Evolutionary conservation across 139 green algal species (phyloP).

Genomic region (Gonium pectorale): DNA sequence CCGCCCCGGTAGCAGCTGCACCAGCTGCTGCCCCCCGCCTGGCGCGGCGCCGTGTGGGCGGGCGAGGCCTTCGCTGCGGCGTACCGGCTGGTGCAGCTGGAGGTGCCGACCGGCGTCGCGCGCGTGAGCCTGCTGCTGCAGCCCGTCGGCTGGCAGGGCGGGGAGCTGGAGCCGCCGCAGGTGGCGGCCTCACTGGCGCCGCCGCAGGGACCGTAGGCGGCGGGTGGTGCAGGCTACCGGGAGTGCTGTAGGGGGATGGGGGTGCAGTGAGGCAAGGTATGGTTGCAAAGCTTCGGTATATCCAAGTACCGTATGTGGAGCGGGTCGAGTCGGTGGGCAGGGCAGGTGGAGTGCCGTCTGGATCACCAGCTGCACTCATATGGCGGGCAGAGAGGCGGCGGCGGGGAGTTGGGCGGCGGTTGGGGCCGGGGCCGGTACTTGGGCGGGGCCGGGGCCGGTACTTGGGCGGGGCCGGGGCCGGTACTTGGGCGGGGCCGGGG

Average conservation of each 20-base stretch:
- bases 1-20: no score
- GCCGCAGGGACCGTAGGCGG: neutral
- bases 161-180: slow-evolving; percentile 10
- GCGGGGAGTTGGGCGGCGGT: no score
- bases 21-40: slow-evolving; percentile 26
- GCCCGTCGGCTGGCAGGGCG: neutral
- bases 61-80: slow-evolving; percentile 22
- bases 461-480: no score
- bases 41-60: slow-evolving; percentile 39
- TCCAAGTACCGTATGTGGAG: neutral
- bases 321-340: neutral
- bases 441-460: no score
- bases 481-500: no score
- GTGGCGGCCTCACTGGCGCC: neutral
- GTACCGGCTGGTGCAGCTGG: slow-evolving; percentile 40
- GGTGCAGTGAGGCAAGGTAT: neutral
- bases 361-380: no score
- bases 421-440: no score
- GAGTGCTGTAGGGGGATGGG: neutral
- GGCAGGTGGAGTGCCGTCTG: no score
- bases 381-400: no score
- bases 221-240: neutral
- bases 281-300: no score
- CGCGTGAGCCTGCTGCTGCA: slow-evolving; percentile 28
- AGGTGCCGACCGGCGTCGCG: slow-evolving; percentile 23